Base-by-base conservation (phyloP, 2,329 filamentous ascomycete genomes). In the Sporothrix pseudoabietina region DNA sequence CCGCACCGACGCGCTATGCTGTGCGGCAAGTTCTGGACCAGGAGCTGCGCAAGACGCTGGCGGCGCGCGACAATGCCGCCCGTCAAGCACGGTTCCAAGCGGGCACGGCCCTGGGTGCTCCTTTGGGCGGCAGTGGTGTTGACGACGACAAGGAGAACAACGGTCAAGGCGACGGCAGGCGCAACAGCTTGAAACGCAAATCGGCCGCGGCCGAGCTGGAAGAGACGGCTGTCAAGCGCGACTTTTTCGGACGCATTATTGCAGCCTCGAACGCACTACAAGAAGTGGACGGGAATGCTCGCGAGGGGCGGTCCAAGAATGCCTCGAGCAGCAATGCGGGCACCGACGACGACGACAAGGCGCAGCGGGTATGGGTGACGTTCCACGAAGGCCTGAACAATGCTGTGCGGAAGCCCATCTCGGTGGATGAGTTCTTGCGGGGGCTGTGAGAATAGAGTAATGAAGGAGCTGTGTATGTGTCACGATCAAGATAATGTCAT, bases 371-470 rank as follows among this genome's bases (percentile, higher is more conserved):
- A 4, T 97, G 94, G 94, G 90, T 97, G 57, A 95, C 89, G 76
- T 98, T 90, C 81, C 90, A 97, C 78, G 94, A 98, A 83, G 94
- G 94, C 0, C 90, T 94, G 80, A 96, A 94, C 72, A 97, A 98
- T 85, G 94, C 94, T 12, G 94, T 98, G 75, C 87, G 92, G 80
- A 97, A 97, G 81, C 93, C 94, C 2, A 90, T 98, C 75, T 92
- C 92, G 9, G 80, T 97, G 80, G 87, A 88, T 75, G 94, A 97
- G 81, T 87, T 98, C 78, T 82, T 97, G 85, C 86, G 84, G 72
- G 90, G 88, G 3, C 79, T 94, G 73, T 92, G 81, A 76, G n/a
- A 26, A 26, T 4, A 74, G 32, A 12, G 35, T 9, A 8, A 10
- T 22, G 19, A 44, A 47, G 39, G n/a, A 16, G 22, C 30, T 14